phyloP scores from a whole-genome alignment of 345 rosid species.

The Anacardium occidentale region DNA sequence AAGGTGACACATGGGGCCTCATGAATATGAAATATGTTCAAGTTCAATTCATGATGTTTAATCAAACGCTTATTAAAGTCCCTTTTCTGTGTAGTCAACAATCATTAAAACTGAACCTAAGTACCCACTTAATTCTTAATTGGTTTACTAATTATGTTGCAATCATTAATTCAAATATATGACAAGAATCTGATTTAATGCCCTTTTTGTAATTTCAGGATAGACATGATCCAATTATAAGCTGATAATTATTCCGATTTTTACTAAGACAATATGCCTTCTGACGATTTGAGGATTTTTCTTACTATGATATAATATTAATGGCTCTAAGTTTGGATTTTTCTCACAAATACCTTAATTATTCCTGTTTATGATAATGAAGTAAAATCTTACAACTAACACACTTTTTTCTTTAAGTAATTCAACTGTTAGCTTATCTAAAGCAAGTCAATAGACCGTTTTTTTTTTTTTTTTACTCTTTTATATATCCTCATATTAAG shows the following conservation, averaged over 20 bases:
- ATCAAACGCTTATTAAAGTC: background rate
- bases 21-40: background rate
- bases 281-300: background rate
- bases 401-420: too few relatives aligned
- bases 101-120: constrained; percentile 8
- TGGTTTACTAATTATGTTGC: background rate
- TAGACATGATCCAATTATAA: too few relatives aligned
- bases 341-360: too few relatives aligned
- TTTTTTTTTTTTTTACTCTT: too few relatives aligned
- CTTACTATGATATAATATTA: too few relatives aligned
- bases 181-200: background rate
- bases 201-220: background rate
- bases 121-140: background rate
- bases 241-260: too few relatives aligned
- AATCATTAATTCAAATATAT: background rate
- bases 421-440: too few relatives aligned
- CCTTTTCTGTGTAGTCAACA: background rate
- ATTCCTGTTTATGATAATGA: too few relatives aligned
- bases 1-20: constrained; percentile 9
- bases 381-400: too few relatives aligned
- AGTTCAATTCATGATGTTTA: background rate
- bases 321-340: too few relatives aligned
- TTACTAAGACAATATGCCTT: background rate
- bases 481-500: too few relatives aligned
- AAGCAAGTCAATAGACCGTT: too few relatives aligned